These are phyloP conservation scores for Tulasnella sp. DNA, from an alignment of 768 basidiomycete species.

Conservation along the genomic window DNA sequence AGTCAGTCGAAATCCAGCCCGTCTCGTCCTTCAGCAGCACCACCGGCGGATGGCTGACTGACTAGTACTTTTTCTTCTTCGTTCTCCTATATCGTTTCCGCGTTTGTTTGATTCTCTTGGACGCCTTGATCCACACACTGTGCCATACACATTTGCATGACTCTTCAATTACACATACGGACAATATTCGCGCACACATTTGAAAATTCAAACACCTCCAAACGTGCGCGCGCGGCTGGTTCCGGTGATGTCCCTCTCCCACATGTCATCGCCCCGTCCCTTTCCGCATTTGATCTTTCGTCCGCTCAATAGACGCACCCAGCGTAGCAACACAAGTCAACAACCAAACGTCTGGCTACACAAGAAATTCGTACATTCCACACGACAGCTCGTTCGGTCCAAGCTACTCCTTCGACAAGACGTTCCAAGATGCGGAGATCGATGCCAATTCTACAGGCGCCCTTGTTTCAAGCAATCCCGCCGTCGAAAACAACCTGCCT, in stretches of 20 bases:
- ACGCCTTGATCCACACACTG: constrained; percentile 12
- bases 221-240: constrained; percentile 10
- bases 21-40: constrained; percentile 24
- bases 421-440: constrained; percentile 14
- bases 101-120: neutral
- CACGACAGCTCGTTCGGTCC: constrained; percentile 23
- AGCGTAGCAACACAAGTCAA: neutral
- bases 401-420: constrained; percentile 27
- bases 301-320: neutral
- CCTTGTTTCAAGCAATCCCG: neutral
- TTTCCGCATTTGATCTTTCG: neutral
- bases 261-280: neutral
- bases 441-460: neutral
- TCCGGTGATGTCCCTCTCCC: constrained; percentile 17
- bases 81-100: constrained; percentile 7
- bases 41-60: constrained; percentile 28
- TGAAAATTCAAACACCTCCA: neutral
- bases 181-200: constrained; percentile 4
- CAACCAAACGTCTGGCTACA: neutral
- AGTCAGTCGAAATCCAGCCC: constrained; percentile 29
- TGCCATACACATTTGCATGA: constrained; percentile 18
- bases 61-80: constrained; percentile 28
- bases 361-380: neutral
- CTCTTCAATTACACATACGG: constrained; percentile 11
- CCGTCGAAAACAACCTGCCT: neutral